Evolutionary conservation across 2,329 filamentous ascomycete genomes (phyloP), one percentile per base, ranked within the genome.

Genomic region (Penicillium sp.): DNA sequence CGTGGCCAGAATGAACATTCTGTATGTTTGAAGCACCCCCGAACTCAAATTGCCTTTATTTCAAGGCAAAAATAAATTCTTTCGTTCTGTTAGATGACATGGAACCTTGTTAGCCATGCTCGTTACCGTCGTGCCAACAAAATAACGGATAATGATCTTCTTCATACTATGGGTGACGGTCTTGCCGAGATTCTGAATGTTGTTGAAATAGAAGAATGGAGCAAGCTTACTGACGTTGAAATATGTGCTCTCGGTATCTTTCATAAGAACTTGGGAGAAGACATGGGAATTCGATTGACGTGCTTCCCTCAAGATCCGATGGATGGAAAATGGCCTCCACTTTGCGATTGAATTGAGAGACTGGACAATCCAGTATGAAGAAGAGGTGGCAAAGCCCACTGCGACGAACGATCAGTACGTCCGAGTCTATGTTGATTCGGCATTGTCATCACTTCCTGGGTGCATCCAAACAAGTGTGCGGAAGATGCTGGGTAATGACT

Each of bases 141-240:
- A 63, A 86, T 87, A 58, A 75, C 71, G 5, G 78, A 85, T 53
- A 74, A 76, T 3, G 84, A 86, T 56, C 74, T 85, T 66, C 74
- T 87, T 0, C 85, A 85, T 67, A 86, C 84, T 0, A 70, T 87
- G 0, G 73, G 77, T 6, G 65, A 87, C 1, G 88, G 87, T 64
- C 77, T 86, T 33, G 74, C 78, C 1, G 86, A 89, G 67, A 85
- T 87, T 2, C 67, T 80, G 22, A 75, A 79, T 28, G 88, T 85
- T 75, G 78, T 86, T 22, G 69, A 76, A 3, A 72, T 75, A 9
- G 87, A 84, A 62, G 88, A 90, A 65, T 91, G 87, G 87, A 80
- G 88, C 1, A 38, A 72, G 4, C 70, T 89, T 12, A 84, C 82
- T 8, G 80, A 84, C 1, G 79, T 89, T 72, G 88, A 90, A 67